phyloP scores from a whole-genome alignment of 108 stramenopile genomes.

The Nitzschia palea region DNA sequence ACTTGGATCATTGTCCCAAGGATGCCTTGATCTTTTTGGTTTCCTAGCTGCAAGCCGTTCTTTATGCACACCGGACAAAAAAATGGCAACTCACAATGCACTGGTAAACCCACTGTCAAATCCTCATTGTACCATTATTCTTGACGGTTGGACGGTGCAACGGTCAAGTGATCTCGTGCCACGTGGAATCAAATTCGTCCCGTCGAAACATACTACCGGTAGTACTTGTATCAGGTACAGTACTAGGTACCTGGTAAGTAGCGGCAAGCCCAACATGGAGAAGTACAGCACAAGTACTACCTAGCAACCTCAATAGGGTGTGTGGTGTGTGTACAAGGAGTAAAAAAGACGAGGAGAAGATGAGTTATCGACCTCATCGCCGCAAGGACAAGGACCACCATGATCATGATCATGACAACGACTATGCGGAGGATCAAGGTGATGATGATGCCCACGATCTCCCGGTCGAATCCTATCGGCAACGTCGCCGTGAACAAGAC shows the following conservation, averaged over 20 bases:
- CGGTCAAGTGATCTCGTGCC: no score
- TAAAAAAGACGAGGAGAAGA: not conserved
- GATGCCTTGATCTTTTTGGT: no score
- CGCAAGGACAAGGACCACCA: not conserved
- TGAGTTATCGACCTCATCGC: not conserved
- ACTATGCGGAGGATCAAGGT: not conserved
- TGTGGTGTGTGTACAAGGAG: not conserved
- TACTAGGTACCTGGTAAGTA: not conserved
- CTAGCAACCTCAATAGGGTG: not conserved
- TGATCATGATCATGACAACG: not conserved
- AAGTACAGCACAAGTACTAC: not conserved
- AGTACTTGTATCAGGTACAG: no score
- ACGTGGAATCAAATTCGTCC: no score
- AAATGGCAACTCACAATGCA: no score
- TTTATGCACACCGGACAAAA: no score
- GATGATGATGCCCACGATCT: not conserved
- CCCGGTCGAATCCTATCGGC: not conserved
- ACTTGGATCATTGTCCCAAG: no score
- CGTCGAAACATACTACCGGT: no score
- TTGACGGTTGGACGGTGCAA: no score
- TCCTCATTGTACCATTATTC: no score
- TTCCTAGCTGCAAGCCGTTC: no score
- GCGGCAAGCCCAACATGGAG: not conserved
- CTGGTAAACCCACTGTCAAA: no score
- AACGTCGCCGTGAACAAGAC: slow-evolving; percentile 9